Conservation (phyloP, 1,139 yeast species). For the Candida pseudoviswanathii region DNA sequence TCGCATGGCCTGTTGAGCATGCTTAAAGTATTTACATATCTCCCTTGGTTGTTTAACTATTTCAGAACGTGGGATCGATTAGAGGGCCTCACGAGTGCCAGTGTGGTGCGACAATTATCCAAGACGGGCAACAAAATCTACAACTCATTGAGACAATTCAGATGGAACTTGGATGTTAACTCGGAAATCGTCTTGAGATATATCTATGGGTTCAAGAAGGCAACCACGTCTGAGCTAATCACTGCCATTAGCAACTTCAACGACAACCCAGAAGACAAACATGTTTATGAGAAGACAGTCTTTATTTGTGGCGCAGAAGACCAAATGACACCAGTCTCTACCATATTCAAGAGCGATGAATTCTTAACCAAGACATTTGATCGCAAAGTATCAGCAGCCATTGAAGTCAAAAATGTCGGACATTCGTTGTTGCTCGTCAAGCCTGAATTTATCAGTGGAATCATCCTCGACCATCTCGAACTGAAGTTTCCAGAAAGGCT, state of each 20-base stretch:
- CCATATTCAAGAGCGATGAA: constrained; percentile 27
- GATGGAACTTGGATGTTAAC: constrained; percentile 72
- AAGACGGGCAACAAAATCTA: constrained; percentile 32
- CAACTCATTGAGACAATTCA: constrained; percentile 57
- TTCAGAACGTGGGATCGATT: constrained; percentile 62
- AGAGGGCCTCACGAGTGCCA: constrained; percentile 61
- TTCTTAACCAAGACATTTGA: constrained; percentile 28
- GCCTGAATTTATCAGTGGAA: constrained; percentile 68
- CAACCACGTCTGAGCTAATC: constrained; percentile 46
- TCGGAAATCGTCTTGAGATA: constrained; percentile 57
- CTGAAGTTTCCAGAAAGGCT: constrained; percentile 48
- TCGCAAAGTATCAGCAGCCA: constrained; percentile 33
- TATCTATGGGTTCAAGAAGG: constrained; percentile 48
- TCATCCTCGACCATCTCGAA: constrained; percentile 60
- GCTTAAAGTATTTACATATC: constrained; percentile 30
- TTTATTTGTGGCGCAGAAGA: constrained; percentile 64
- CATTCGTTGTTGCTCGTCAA: constrained; percentile 66
- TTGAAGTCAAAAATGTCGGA: constrained; percentile 57
- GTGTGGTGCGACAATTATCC: constrained; percentile 57
- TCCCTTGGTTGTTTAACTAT: constrained; percentile 56
- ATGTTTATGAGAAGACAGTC: constrained; percentile 45
- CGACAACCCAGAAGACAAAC: constrained; percentile 32
- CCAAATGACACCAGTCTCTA: constrained; percentile 50
- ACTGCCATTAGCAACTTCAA: constrained; percentile 39
- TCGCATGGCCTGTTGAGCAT: constrained; percentile 15